A percentile compares a stretch with the other conserved stretches of the same genome.
phyloP scores from a whole-genome alignment of 2,329 filamentous ascomycete genomes.

The Aspergillus fischeri region DNA sequence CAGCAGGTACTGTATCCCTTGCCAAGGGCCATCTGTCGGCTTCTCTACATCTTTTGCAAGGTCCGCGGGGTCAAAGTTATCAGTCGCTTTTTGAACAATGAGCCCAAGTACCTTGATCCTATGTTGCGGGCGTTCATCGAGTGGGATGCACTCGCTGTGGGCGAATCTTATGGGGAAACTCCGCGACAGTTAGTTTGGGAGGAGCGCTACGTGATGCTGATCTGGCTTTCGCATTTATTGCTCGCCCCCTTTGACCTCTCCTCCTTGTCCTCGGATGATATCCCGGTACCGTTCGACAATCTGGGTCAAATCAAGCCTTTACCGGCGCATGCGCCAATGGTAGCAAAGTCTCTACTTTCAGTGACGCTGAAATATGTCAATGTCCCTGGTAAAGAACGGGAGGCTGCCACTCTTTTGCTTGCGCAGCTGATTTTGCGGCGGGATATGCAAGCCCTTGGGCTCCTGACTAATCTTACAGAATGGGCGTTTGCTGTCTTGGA shows the following conservation, averaged over 20 bases:
- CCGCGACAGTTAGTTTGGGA: slow-evolving; percentile 65
- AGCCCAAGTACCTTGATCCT: slow-evolving; percentile 77
- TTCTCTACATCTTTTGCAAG: slow-evolving; percentile 91
- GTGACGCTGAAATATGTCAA: slow-evolving; percentile 68
- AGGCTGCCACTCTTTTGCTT: slow-evolving; percentile 78
- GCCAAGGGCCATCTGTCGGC: slow-evolving; percentile 67
- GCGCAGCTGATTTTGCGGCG: slow-evolving; percentile 76
- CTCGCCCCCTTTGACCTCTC: slow-evolving; percentile 86
- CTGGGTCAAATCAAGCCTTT: slow-evolving; percentile 38
- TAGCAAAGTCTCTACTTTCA: slow-evolving; percentile 66
- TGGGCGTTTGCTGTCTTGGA: slow-evolving; percentile 66
- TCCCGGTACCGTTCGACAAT: slow-evolving; percentile 34
- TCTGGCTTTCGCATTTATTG: slow-evolving; percentile 82
- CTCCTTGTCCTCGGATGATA: slow-evolving; percentile 64
- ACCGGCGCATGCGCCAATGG: slow-evolving; percentile 60
- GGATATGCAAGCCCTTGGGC: slow-evolving; percentile 77
- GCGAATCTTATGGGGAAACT: slow-evolving; percentile 16
- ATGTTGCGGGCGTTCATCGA: slow-evolving; percentile 72
- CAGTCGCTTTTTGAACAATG: slow-evolving; percentile 83
- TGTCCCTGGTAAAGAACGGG: slow-evolving; percentile 78
- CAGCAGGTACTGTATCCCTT: slow-evolving; percentile 47
- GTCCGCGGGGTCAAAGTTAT: slow-evolving; percentile 91
- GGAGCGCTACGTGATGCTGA: slow-evolving; percentile 77
- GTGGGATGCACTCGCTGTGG: slow-evolving; percentile 32
- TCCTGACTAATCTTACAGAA: slow-evolving; percentile 63